A percentile compares a stretch with the other conserved stretches of the same genome.
These are phyloP conservation scores for Cytospora chrysosperma DNA, from an alignment of 2,329 filamentous ascomycete genomes.

Conservation along the genomic window DNA sequence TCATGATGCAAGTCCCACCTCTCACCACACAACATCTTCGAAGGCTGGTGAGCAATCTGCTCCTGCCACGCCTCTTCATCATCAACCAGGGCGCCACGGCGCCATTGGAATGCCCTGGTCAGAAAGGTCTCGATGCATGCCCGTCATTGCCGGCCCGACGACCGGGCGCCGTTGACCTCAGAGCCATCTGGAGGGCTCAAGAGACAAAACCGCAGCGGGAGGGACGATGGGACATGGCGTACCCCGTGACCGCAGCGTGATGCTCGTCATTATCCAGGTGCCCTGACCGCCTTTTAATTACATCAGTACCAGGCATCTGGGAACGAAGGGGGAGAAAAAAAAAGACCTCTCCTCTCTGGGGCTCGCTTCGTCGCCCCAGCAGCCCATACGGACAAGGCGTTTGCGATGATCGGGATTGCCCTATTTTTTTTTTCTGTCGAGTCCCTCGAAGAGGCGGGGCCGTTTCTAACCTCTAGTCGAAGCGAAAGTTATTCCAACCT, in stretches of 20 bases:
- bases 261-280: conserved; percentile 11
- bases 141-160: not conserved
- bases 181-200: too few relatives aligned
- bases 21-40: too few relatives aligned
- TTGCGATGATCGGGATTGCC: conserved; percentile 3
- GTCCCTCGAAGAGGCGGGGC: conserved; percentile 1
- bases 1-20: not conserved
- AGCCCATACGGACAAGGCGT: not conserved
- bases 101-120: not conserved
- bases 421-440: not conserved
- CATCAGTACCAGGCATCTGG: not conserved
- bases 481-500: conserved; percentile 3
- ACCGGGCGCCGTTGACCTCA: not conserved
- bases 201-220: not conserved
- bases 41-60: not conserved
- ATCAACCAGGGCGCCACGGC: not conserved
- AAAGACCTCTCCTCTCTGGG: not conserved
- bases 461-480: not conserved
- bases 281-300: conserved; percentile 15
- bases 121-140: not conserved
- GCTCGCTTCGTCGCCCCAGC: not conserved
- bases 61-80: not conserved
- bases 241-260: conserved; percentile 13
- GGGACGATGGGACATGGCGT: not conserved
- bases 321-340: too few relatives aligned